Conservation (phyloP, 2,329 filamentous ascomycete genomes). For the Cladophialophora immunda region DNA sequence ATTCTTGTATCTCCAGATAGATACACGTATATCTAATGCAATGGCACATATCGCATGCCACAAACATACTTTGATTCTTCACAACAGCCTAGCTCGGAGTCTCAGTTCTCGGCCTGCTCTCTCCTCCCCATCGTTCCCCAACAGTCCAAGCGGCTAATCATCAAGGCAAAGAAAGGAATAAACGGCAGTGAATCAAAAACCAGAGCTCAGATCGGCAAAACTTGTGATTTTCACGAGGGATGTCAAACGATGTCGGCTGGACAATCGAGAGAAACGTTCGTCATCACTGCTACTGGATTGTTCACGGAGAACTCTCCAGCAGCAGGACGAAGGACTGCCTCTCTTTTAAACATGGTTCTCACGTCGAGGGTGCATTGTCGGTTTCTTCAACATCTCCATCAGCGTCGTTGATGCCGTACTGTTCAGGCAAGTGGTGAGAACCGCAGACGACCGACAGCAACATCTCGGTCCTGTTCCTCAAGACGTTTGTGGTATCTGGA, state of each 20-base stretch:
- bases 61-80: background rate
- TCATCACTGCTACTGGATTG: constrained; percentile 39
- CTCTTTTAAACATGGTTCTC: background rate
- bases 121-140: background rate
- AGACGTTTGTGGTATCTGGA: constrained; percentile 26
- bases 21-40: constrained; percentile 6
- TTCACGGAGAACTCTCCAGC: constrained; percentile 33
- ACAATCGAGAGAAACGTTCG: constrained; percentile 26
- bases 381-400: background rate
- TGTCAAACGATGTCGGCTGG: constrained; percentile 41
- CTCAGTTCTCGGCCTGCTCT: background rate
- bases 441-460: background rate
- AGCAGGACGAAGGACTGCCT: constrained; percentile 1
- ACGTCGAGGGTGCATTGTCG: background rate
- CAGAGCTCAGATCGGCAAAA: constrained; percentile 43
- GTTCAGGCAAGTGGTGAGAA: constrained; percentile 16
- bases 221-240: constrained; percentile 27
- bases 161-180: constrained; percentile 3
- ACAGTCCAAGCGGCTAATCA: background rate
- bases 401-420: background rate
- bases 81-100: background rate
- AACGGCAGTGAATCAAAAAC: constrained; percentile 20
- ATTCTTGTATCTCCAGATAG: constrained; percentile 9
- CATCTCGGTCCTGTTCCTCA: background rate
- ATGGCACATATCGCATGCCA: constrained; percentile 2